These are phyloP conservation scores for Scedosporium apiospermum DNA, from an alignment of 2,329 filamentous ascomycete genomes.

Conservation along the genomic window DNA sequence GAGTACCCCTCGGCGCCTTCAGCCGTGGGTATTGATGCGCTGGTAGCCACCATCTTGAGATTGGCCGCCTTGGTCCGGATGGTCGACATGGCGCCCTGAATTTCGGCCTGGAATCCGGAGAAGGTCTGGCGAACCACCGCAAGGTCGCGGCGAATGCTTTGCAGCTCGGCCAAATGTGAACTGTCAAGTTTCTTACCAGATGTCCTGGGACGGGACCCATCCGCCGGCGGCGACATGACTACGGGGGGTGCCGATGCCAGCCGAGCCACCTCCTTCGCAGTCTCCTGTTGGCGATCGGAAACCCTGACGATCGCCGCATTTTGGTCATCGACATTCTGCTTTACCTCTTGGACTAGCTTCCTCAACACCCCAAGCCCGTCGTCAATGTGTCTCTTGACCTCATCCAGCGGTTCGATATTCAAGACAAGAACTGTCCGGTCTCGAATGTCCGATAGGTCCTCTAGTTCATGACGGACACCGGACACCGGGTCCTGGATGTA, in stretches of 20 bases:
- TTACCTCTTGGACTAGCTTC: constrained; percentile 76
- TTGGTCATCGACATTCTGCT: constrained; percentile 75
- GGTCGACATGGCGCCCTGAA: constrained; percentile 76
- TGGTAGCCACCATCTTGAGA: constrained; percentile 67
- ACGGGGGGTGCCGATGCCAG: constrained; percentile 37
- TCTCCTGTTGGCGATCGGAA: constrained; percentile 82
- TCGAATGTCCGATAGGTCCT: constrained; percentile 87
- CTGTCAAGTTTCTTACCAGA: constrained; percentile 36
- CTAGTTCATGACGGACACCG: constrained; percentile 91
- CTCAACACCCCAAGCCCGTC: constrained; percentile 77
- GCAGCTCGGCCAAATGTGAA: constrained; percentile 66
- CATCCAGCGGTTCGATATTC: constrained; percentile 86
- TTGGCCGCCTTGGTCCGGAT: constrained; percentile 73
- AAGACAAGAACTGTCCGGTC: constrained; percentile 91
- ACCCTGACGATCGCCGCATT: constrained; percentile 73
- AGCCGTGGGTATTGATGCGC: constrained; percentile 59
- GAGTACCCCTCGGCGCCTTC: constrained; percentile 72
- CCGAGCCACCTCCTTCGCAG: constrained; percentile 74
- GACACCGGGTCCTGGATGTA: constrained; percentile 96
- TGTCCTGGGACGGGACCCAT: constrained; percentile 24
- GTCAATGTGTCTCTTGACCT: constrained; percentile 93
- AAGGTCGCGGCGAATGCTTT: constrained; percentile 75
- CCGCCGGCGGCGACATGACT: constrained; percentile 26
- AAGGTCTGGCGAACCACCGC: constrained; percentile 91
- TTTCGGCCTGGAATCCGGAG: constrained; percentile 79